Evolutionary conservation across 257 asterid species (phyloP).

Genomic region (Lycium barbarum): DNA sequence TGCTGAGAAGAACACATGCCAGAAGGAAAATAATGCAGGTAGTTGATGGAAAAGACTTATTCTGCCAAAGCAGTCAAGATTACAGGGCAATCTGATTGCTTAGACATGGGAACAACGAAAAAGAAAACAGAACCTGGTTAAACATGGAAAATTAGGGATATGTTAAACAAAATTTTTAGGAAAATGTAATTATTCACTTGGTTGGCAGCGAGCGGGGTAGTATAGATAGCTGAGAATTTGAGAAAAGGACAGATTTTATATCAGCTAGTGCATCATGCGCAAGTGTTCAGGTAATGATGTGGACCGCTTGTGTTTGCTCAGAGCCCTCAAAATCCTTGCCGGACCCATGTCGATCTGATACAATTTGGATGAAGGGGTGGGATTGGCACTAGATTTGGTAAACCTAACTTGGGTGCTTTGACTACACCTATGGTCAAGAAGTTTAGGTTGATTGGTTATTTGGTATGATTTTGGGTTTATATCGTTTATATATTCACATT

Average conservation of each 20-base stretch:
- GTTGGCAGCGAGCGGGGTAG: background rate
- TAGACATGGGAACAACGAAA: conserved; percentile 11
- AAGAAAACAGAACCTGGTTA: background rate
- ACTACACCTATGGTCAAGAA: background rate
- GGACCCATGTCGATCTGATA: background rate
- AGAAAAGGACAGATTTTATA: background rate
- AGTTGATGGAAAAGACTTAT: conserved; percentile 15
- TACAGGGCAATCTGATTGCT: background rate
- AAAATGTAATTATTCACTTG: background rate
- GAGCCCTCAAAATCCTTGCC: background rate
- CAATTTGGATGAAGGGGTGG: conserved; percentile 6
- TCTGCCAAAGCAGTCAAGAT: background rate
- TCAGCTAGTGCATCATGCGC: background rate
- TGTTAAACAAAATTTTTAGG: background rate
- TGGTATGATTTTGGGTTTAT: background rate
- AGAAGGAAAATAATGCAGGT: background rate
- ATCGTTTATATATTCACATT: background rate
- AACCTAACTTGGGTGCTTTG: background rate
- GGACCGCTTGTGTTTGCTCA: background rate
- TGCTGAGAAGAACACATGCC: background rate
- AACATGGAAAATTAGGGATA: background rate
- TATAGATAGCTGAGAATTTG: conserved; percentile 3
- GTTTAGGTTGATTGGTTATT: background rate
- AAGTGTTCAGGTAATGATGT: background rate
- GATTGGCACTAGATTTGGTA: background rate